Base-by-base conservation (phyloP, 345 rosid genomes). In the Sonneratia caseolaris region DNA sequence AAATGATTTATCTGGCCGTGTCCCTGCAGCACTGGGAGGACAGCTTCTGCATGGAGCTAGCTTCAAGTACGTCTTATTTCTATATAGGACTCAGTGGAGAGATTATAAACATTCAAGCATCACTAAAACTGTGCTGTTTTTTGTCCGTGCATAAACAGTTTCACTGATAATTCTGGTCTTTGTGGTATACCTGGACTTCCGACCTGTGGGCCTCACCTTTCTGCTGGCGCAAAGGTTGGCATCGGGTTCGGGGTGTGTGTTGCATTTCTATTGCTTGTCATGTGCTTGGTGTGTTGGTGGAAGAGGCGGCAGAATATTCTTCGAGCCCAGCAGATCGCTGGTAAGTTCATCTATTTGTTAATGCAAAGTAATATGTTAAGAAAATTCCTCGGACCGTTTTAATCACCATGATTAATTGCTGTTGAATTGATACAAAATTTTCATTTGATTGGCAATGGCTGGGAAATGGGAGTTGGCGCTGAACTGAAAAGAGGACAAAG, bases 151-250 rank as follows among this genome's bases (percentile, higher is more conserved):
- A 16, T 13, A 12, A 75, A 43, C 89, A 96, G 99, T 82, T 89
- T 96, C 76, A 96, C 99, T 1, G 98, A 91, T 78, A 96, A 96
- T 81, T 78, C 88, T 59, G 96, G 99, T 64, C 89, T 96, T 47
- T 96, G 99, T 43, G 99, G 99, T 43, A 91, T 92, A 76, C 99
- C 99, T 0, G 99, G 99, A 38, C 87, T 96, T 68, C 95, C 75
- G 37, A 68, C 89, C 1, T 96, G 99, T 22, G 95, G 97, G 8
- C 88, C 87, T 38, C 97, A 87, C 65, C 85, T 92, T 48, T 82
- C 98, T 62, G 84, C 89, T 0, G 84, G 97, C 71, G 95, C 89
- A 16, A 92, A 92, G 85, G 79, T 88, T 43, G 98, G 98, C 62
- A 85, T 96, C 37, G 89, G 83, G 19, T 87, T 91, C 27, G 95